Evolutionary conservation across 306 rosid genomes (phyloP).

Genomic region (Echinosophora koreensis): DNA sequence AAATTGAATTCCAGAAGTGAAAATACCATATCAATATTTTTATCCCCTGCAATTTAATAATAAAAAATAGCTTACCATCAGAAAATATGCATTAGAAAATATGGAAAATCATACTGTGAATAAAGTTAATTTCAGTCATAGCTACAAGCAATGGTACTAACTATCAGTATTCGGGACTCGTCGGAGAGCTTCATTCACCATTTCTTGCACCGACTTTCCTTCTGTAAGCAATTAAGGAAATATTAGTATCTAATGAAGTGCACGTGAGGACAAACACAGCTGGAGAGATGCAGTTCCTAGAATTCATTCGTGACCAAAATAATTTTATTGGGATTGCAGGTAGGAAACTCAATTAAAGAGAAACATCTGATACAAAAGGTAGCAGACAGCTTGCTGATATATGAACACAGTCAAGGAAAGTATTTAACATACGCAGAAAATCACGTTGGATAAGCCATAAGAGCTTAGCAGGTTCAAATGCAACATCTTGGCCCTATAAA

Average conservation of each 20-base stretch:
- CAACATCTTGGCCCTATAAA: constrained; percentile 91
- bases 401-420: constrained; percentile 28
- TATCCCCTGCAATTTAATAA: constrained; percentile 83
- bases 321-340: not conserved
- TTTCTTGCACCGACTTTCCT: constrained; percentile 88
- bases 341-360: not conserved
- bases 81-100: constrained; percentile 32
- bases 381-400: constrained; percentile 12
- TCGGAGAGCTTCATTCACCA: constrained; percentile 88
- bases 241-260: constrained; percentile 33
- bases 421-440: constrained; percentile 80
- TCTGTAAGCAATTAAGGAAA: constrained; percentile 57
- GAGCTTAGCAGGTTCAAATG: constrained; percentile 99
- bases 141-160: constrained; percentile 49
- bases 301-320: constrained; percentile 22
- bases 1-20: constrained; percentile 46
- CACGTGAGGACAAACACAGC: not conserved
- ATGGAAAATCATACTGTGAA: constrained; percentile 20
- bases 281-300: constrained; percentile 26
- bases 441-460: constrained; percentile 99
- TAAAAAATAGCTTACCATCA: constrained; percentile 46
- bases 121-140: constrained; percentile 25
- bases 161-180: constrained; percentile 76
- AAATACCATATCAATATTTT: constrained; percentile 85
- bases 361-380: not conserved